Conservation (phyloP, 2,329 filamentous ascomycete species). For the Myriosclerotinia curreyana region DNA sequence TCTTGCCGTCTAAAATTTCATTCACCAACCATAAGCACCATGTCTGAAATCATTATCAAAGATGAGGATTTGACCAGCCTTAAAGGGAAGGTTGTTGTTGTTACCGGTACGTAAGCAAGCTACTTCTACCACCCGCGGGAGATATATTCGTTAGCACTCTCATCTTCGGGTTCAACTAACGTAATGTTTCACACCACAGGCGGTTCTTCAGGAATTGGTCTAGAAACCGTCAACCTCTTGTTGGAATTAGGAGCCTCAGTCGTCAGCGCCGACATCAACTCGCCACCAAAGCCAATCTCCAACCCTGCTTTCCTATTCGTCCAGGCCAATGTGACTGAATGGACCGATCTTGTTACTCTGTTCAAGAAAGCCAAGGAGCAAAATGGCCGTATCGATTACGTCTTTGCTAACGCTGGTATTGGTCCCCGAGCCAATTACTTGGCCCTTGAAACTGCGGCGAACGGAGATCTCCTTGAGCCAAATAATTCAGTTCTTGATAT, state of each 20-base stretch:
- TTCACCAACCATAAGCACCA: slow-evolving; percentile 31
- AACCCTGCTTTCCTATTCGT: slow-evolving; percentile 42
- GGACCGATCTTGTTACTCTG: slow-evolving; percentile 49
- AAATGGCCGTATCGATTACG: slow-evolving; percentile 30
- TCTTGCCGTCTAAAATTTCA: not conserved
- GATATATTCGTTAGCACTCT: not conserved
- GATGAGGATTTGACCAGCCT: slow-evolving; percentile 45
- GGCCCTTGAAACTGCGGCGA: slow-evolving; percentile 46
- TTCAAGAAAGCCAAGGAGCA: slow-evolving; percentile 49
- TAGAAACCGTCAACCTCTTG: slow-evolving; percentile 52
- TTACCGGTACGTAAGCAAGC: slow-evolving; percentile 46
- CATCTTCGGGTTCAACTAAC: slow-evolving; percentile 12
- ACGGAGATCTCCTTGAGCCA: slow-evolving; percentile 50
- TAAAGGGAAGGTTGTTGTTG: slow-evolving; percentile 50
- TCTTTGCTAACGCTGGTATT: slow-evolving; percentile 52
- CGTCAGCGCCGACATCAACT: slow-evolving; percentile 52
- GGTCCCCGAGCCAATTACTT: slow-evolving; percentile 48
- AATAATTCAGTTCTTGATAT: slow-evolving; percentile 46
- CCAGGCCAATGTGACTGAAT: slow-evolving; percentile 41
- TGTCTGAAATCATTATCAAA: slow-evolving; percentile 47
- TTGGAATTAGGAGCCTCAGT: slow-evolving; percentile 54
- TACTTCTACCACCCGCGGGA: not conserved
- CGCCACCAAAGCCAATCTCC: slow-evolving; percentile 39
- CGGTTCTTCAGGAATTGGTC: slow-evolving; percentile 58
- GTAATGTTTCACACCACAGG: slow-evolving; percentile 40